Conservation (phyloP, 2,329 filamentous ascomycete species). For the Aureobasidium melanogenum region DNA sequence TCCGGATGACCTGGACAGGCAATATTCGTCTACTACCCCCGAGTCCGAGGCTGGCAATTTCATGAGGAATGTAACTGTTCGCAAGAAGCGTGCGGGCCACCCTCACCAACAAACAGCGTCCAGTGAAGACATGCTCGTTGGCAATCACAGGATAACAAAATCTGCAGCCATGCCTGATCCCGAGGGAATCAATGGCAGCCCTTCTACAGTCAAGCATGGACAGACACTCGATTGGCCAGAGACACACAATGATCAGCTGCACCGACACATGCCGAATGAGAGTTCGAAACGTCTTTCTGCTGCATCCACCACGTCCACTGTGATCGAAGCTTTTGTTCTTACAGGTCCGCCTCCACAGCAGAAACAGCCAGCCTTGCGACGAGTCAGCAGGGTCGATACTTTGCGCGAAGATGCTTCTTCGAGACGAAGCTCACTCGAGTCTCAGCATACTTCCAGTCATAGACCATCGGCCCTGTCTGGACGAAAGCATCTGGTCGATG, state of each 20-base stretch:
- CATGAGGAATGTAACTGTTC: constrained; percentile 33
- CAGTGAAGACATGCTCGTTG: neutral
- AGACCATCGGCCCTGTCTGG: constrained; percentile 43
- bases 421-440: constrained; percentile 36
- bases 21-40: neutral
- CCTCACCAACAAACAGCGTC: constrained; percentile 6
- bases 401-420: constrained; percentile 38
- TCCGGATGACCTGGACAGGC: neutral
- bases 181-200: neutral
- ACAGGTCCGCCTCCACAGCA: constrained; percentile 38
- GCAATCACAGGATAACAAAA: neutral
- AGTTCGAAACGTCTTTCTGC: constrained; percentile 39
- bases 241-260: constrained; percentile 22
- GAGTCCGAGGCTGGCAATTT: constrained; percentile 3
- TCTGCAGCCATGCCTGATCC: neutral
- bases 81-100: constrained; percentile 23
- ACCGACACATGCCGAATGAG: constrained; percentile 21
- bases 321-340: constrained; percentile 48
- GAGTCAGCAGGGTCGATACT: constrained; percentile 45
- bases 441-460: constrained; percentile 41
- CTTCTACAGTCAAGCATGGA: constrained; percentile 28
- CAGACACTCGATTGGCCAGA: constrained; percentile 41
- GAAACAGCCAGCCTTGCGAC: constrained; percentile 36
- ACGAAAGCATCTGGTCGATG: constrained; percentile 23
- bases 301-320: constrained; percentile 44